These are phyloP conservation scores for Fusarium pininemorale DNA, from an alignment of 2,329 filamentous ascomycete species.

Conservation along the genomic window DNA sequence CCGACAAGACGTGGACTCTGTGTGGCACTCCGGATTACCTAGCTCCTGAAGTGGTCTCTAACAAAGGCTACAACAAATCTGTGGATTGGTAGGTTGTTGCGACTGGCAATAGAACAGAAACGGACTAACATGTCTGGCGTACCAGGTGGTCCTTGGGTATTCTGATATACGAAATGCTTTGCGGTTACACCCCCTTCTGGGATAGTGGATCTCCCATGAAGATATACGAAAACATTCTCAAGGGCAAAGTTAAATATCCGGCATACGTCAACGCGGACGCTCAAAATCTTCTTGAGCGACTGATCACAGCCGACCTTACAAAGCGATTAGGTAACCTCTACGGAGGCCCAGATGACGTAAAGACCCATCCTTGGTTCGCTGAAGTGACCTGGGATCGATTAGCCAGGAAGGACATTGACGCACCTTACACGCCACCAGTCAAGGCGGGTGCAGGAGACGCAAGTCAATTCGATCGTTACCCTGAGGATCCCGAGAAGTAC, in stretches of 20 bases:
- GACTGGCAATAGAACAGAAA: not conserved
- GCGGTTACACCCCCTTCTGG: slow-evolving; percentile 99
- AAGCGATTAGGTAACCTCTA: slow-evolving; percentile 95
- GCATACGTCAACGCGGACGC: slow-evolving; percentile 95
- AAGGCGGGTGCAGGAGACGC: slow-evolving; percentile 93
- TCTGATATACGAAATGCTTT: slow-evolving; percentile 99
- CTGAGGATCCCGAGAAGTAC: slow-evolving; percentile 95
- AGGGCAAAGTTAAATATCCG: slow-evolving; percentile 95
- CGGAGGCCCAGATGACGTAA: slow-evolving; percentile 89
- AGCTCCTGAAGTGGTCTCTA: slow-evolving; percentile 97
- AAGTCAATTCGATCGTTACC: slow-evolving; percentile 97
- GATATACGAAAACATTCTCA: slow-evolving; percentile 99
- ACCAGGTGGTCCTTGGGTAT: slow-evolving; percentile 97
- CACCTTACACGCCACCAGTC: slow-evolving; percentile 95
- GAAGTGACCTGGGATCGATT: slow-evolving; percentile 98
- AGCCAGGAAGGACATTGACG: slow-evolving; percentile 95
- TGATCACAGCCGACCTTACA: slow-evolving; percentile 94
- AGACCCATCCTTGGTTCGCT: slow-evolving; percentile 94
- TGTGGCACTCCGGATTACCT: slow-evolving; percentile 98
- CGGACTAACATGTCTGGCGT: slow-evolving; percentile 10
- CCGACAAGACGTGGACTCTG: slow-evolving; percentile 98
- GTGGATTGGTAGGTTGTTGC: slow-evolving; percentile 86
- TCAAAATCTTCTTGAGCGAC: slow-evolving; percentile 87
- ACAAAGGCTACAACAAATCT: slow-evolving; percentile 99
- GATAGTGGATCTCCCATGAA: slow-evolving; percentile 97